A percentile compares a stretch with the other conserved stretches of the same genome.
Evolutionary conservation across 495 filamentous ascomycete species (phyloP).

Genomic region (Talaromyces trachyspermus): DNA sequence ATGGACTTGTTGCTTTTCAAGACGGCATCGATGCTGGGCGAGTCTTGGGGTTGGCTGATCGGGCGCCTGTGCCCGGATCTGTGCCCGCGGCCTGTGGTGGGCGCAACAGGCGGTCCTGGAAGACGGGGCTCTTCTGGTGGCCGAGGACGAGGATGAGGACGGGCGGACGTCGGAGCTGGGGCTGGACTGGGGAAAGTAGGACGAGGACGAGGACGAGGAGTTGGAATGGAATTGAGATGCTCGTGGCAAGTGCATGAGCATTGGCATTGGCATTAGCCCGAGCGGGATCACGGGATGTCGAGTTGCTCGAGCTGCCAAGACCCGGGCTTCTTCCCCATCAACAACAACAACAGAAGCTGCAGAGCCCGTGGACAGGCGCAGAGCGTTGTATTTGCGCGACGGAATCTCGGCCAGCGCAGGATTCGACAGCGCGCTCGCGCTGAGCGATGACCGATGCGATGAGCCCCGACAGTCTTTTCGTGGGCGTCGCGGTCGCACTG

Average conservation of each 20-base stretch:
- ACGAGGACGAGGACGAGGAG: background rate
- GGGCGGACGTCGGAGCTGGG: background rate
- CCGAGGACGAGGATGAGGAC: slow-evolving; percentile 1
- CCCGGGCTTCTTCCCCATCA: background rate
- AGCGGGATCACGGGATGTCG: slow-evolving; percentile 6
- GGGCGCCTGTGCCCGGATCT: too few relatives aligned
- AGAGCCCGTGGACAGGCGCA: slow-evolving; percentile 8
- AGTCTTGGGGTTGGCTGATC: slow-evolving; percentile 1
- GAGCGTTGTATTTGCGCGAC: slow-evolving; percentile 10
- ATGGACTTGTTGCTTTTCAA: slow-evolving; percentile 8
- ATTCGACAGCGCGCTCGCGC: slow-evolving; percentile 8
- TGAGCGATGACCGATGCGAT: slow-evolving; percentile 8
- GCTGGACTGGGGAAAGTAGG: background rate
- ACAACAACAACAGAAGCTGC: too few relatives aligned
- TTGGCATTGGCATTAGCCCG: background rate
- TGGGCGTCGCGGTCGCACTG: slow-evolving; percentile 6
- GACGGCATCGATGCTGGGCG: slow-evolving; percentile 9
- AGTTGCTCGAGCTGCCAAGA: background rate
- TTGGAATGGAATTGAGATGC: background rate
- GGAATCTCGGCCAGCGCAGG: slow-evolving; percentile 11
- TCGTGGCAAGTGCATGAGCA: slow-evolving; percentile 2
- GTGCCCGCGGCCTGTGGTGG: background rate
- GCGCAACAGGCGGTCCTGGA: slow-evolving; percentile 6
- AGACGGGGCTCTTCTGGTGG: slow-evolving; percentile 16
- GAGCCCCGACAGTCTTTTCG: slow-evolving; percentile 1